Conservation (phyloP, 257 asterid species). For the Cordia subcordata region DNA sequence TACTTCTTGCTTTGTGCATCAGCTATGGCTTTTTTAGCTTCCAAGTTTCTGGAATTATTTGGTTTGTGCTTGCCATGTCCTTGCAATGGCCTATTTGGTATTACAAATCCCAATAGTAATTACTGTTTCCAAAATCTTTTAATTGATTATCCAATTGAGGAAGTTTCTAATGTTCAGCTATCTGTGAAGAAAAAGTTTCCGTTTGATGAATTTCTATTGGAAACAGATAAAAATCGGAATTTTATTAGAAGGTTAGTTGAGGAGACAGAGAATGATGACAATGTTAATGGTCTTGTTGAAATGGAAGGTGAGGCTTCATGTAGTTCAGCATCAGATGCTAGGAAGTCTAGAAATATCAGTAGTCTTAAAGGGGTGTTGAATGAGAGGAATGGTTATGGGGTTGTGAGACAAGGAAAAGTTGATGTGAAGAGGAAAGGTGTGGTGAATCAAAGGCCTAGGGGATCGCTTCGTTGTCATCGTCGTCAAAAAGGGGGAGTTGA, state of each 20-base stretch:
- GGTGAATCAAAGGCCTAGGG: conserved; percentile 37
- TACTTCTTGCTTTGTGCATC: conserved; percentile 73
- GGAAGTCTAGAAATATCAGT: conserved; percentile 24
- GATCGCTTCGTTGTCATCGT: conserved; percentile 30
- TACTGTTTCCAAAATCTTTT: conserved; percentile 54
- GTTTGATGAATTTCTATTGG: conserved; percentile 34
- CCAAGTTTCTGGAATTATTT: conserved; percentile 59
- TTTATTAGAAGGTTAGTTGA: conserved; percentile 22
- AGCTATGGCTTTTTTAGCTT: conserved; percentile 48
- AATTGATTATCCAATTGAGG: conserved; percentile 55
- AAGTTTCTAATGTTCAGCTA: conserved; percentile 49
- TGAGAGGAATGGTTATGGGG: conserved; percentile 9
- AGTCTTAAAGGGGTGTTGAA: conserved; percentile 16
- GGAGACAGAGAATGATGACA: conserved; percentile 8
- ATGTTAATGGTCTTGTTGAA: conserved; percentile 40
- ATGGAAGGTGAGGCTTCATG: conserved; percentile 60
- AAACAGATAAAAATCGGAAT: conserved; percentile 12
- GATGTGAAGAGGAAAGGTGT: conserved; percentile 66
- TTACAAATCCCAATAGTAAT: conserved; percentile 21
- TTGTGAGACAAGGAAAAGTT: conserved; percentile 29
- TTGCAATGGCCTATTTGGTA: conserved; percentile 50
- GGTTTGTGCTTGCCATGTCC: conserved; percentile 78
- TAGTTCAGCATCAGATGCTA: conserved; percentile 49
- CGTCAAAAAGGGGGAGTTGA: conserved; percentile 28
- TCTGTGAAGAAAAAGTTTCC: conserved; percentile 58